Conservation (phyloP, 768 basidiomycete species). For the Pluteus cervinus region DNA sequence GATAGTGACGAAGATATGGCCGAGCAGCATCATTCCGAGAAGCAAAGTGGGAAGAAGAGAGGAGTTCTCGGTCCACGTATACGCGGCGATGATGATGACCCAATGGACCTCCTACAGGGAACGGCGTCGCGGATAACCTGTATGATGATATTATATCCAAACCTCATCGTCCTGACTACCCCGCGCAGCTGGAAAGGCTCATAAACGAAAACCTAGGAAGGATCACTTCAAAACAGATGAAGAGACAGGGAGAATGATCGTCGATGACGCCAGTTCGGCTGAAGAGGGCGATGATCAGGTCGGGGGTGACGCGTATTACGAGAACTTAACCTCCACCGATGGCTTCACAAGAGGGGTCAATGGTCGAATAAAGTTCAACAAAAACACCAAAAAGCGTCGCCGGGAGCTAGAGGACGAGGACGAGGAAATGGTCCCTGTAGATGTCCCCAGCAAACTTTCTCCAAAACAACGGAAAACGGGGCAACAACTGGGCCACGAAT, state of each 20-base stretch:
- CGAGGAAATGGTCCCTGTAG: constrained; percentile 79
- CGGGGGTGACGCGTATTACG: constrained; percentile 76
- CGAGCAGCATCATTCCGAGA: constrained; percentile 10
- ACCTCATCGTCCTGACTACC: background rate
- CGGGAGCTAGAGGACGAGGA: constrained; percentile 64
- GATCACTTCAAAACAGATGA: constrained; percentile 89
- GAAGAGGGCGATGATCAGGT: constrained; percentile 43
- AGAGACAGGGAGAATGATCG: constrained; percentile 74
- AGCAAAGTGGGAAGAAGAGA: constrained; percentile 26
- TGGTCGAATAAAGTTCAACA: constrained; percentile 92
- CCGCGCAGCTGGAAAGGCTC: constrained; percentile 35
- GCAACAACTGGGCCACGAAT: constrained; percentile 68
- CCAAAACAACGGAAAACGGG: constrained; percentile 43
- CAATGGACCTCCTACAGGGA: constrained; percentile 90
- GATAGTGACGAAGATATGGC: constrained; percentile 56
- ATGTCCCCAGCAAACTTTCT: too few species aligned
- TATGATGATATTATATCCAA: constrained; percentile 27
- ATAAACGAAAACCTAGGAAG: constrained; percentile 74
- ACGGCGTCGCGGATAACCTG: constrained; percentile 66
- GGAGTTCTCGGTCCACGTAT: constrained; percentile 51
- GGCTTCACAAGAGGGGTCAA: constrained; percentile 82
- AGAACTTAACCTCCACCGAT: constrained; percentile 78
- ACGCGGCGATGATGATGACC: constrained; percentile 84
- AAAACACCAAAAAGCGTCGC: constrained; percentile 91
- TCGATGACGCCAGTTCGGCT: constrained; percentile 53